Percentiles rank a stretch among this genome's conserved stretches.
These are phyloP conservation scores for Mytilinidion resinicola DNA, from an alignment of 495 filamentous ascomycete species.

Conservation along the genomic window DNA sequence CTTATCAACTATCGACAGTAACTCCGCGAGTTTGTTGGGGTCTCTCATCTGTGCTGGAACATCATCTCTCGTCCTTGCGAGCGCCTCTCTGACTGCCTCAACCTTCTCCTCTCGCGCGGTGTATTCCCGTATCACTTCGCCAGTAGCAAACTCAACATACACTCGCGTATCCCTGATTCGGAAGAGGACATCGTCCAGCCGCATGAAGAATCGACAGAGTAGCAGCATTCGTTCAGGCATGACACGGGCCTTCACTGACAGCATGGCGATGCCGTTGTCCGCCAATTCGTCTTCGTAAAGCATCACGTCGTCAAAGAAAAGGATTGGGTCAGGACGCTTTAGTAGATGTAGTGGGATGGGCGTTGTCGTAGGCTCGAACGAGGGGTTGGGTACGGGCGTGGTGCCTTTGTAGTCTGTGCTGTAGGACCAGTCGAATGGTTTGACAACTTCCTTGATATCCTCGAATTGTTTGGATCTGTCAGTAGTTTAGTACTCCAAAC, in stretches of 20 bases:
- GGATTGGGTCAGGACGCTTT: slow-evolving; percentile 79
- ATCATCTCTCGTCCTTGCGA: slow-evolving; percentile 66
- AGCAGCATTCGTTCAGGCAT: slow-evolving; percentile 83
- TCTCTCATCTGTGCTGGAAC: slow-evolving; percentile 75
- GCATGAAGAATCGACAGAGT: slow-evolving; percentile 83
- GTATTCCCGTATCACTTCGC: slow-evolving; percentile 83
- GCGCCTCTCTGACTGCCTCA: slow-evolving; percentile 63
- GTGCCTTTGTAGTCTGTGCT: slow-evolving; percentile 78
- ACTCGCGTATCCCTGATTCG: slow-evolving; percentile 83
- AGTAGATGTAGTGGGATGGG: slow-evolving; percentile 79
- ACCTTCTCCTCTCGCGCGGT: slow-evolving; percentile 74
- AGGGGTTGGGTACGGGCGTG: slow-evolving; percentile 30
- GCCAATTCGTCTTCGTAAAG: slow-evolving; percentile 97
- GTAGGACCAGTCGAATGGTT: slow-evolving; percentile 97
- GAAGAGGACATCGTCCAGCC: slow-evolving; percentile 81
- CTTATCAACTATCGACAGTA: slow-evolving; percentile 64
- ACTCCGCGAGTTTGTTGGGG: slow-evolving; percentile 65
- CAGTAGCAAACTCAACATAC: slow-evolving; percentile 80
- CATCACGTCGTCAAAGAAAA: slow-evolving; percentile 91
- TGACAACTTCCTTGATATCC: slow-evolving; percentile 86
- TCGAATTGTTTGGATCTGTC: slow-evolving; percentile 73
- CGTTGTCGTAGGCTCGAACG: slow-evolving; percentile 47
- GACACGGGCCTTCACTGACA: slow-evolving; percentile 83
- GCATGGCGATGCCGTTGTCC: slow-evolving; percentile 87
- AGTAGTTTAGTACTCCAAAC: slow-evolving; percentile 5